Evolutionary conservation across 306 rosid genomes (phyloP), one percentile per base, ranked within the genome.

Genomic region (Albizia julibrissin): DNA sequence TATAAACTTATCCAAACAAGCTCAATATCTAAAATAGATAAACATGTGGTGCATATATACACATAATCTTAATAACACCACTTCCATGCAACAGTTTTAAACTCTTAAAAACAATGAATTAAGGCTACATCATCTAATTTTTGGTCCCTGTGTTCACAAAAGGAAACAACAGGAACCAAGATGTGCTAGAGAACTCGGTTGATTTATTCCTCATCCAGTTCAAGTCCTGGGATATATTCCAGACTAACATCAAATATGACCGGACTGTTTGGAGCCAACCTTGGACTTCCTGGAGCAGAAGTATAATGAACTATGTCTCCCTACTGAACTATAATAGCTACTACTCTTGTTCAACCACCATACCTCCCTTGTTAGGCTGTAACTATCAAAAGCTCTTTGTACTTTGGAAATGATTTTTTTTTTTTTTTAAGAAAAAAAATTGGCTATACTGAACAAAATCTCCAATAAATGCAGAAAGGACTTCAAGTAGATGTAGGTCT

Each of bases 241-340:
- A 95, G 87, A 82, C 98, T 95, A 77, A 94, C 95, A 44, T 93
- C 99, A 71, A 93, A 95, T 80, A 95, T 56, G 44, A 95, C 99
- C 13, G 99, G 97, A 88, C 99, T 95, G 58, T 75, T 93, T 52
- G 98, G 90, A 86, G 98, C 90, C 86, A 95, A 98, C 87, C 98
- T 91, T 84, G 98, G 99, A 86, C 99, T 31, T 31, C 33, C 3
- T 31, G 33, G 33, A 31, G 33, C 33, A 31, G 3, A 31, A 31
- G 33, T 31, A 2, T 31, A 31, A 31, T 31, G 3, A 31, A 31
- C 33, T 29, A 29, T 29, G 31, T 29, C 31, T 29, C 31, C 31
- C 31, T 2, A n/a, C n/a, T 29, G 31, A 29, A 29, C 31, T 29
- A 29, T 29, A 29, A 29, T 29, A 29, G 31, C 33, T 31, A 31